Evolutionary conservation across 257 asterid species (phyloP), one percentile per base, ranked within the genome.

Genomic region (Linaria vulgaris): DNA sequence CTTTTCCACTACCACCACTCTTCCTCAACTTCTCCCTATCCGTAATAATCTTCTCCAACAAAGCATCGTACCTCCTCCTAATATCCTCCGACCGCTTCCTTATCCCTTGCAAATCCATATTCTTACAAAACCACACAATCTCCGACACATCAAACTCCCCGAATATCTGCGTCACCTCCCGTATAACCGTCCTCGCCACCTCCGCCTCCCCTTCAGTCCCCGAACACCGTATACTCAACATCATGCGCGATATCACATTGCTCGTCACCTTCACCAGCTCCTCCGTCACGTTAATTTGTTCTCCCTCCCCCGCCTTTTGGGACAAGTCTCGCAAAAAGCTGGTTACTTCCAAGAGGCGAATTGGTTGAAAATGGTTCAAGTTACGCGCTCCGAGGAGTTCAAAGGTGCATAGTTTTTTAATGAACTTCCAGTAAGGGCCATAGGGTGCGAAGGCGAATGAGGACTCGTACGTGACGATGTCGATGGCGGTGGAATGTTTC

Each of bases 401-500:
- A 37, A 63, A 68, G 2, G 84, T 81, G 67, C 82, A 71, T 1
- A 81, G 6, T 3, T 83, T 83, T 66, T 86, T 83, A 31, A 81
- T 74, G 63, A 60, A 81, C 24, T 83, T 86, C 88, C 88, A 83
- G 69, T 81, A 86, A 0, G 86, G 77, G 0, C 86, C 86, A 43
- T 80, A 65, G 2, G 90, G 88, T 12, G 94, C 74, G 81, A 85
- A 85, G 4, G 88, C 94, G 44, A 85, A 85, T 6, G 94, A 81
- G 4, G 78, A 73, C 0, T 79, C 69, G 59, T 83, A 77, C 15
- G 94, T 81, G 38, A 85, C 83, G n/a, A 81, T 70, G 24, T 79
- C 75, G 16, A 81, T 75, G 21, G 94, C 90, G 24, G 86, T 74
- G 24, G 86, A 72, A 67, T 62, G 72, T 1, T 68, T 61, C 27